Conservation (phyloP, 805 yeast genomes). For the Scheffersomyces ergatensis region DNA sequence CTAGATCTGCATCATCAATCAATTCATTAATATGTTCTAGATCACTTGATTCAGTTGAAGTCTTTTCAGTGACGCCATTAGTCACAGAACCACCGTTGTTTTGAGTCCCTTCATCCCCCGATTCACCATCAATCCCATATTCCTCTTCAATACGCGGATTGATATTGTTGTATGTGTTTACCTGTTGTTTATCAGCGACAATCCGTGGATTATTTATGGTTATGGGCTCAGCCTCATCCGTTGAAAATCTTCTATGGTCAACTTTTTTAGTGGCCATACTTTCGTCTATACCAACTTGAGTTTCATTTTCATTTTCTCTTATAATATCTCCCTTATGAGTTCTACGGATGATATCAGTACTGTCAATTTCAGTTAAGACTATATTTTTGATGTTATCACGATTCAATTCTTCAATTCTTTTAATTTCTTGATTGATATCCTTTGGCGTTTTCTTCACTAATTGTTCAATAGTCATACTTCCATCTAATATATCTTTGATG, state of each 20-base stretch:
- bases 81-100: not conserved
- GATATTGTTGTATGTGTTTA: conserved; percentile 12
- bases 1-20: conserved; percentile 30
- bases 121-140: conserved; percentile 22
- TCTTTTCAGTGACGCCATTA: conserved; percentile 4
- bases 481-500: conserved; percentile 55
- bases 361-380: conserved; percentile 53
- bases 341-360: conserved; percentile 62
- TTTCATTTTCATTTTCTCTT: conserved; percentile 18
- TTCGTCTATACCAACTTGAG: conserved; percentile 16
- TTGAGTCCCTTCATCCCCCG: conserved; percentile 5
- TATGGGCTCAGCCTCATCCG: conserved; percentile 10
- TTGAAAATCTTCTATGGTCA: conserved; percentile 35
- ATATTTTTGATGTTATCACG: conserved; percentile 11
- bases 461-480: conserved; percentile 51
- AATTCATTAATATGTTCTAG: conserved; percentile 11
- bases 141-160: conserved; percentile 24
- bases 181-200: conserved; percentile 6
- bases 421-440: conserved; percentile 76
- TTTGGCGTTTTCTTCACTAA: conserved; percentile 67
- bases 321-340: conserved; percentile 83
- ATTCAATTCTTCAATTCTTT: conserved; percentile 31
- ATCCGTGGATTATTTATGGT: conserved; percentile 5
- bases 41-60: conserved; percentile 12
- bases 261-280: conserved; percentile 28